Evolutionary conservation across 1,284 basidiomycete genomes (phyloP).

Genomic region (Coniferiporia sulphurascens): DNA sequence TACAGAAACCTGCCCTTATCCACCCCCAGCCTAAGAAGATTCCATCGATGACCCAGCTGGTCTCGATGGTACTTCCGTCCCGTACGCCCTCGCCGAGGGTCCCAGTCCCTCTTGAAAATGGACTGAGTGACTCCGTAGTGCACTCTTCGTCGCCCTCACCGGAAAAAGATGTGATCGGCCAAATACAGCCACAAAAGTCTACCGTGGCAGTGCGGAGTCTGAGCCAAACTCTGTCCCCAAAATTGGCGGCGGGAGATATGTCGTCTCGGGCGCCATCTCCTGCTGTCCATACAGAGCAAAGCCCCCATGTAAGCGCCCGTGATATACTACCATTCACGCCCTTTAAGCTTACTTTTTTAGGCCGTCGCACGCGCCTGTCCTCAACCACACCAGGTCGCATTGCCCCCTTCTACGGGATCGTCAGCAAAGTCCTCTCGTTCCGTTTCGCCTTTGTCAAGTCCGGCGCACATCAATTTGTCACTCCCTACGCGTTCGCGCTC

Average conservation of each 20-base stretch:
- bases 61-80: conserved; percentile 13
- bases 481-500: conserved; percentile 13
- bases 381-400: conserved; percentile 7
- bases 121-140: background rate
- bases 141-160: background rate
- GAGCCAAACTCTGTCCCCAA: background rate
- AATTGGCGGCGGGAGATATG: background rate
- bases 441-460: background rate
- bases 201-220: background rate
- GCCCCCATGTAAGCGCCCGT: too few species aligned
- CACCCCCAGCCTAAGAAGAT: conserved; percentile 15
- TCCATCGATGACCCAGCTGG: conserved; percentile 15
- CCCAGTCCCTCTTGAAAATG: background rate
- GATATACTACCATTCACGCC: too few species aligned
- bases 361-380: background rate
- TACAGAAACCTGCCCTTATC: background rate
- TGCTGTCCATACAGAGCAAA: background rate
- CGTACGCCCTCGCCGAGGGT: conserved; percentile 12
- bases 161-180: background rate
- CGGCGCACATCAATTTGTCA: background rate
- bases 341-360: background rate
- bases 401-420: conserved; percentile 5
- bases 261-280: conserved; percentile 3
- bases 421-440: conserved; percentile 10
- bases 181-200: background rate